Base-by-base conservation (phyloP, 2,329 filamentous ascomycete species). In the Metarhizium robertsii region DNA sequence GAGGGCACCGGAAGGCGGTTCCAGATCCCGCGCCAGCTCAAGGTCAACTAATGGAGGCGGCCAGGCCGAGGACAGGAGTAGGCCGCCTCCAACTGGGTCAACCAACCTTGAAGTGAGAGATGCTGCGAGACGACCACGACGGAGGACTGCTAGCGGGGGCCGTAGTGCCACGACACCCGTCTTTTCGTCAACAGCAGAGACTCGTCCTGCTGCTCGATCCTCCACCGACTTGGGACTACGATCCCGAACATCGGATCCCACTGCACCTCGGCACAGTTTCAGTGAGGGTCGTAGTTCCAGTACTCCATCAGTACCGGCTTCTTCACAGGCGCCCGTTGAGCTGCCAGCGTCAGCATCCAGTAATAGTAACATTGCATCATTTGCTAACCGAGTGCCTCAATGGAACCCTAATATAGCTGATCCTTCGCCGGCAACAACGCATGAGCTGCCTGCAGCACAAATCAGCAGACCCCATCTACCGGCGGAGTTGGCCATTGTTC, bases 221-320 rank as follows among this genome's bases (percentile, higher is more conserved):
- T 80, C 85, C 50, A 87, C 82, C 2, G 87, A 91, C 64, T 71
- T 90, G 8, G 69, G 71, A 2, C 59, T 75, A 5, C 73, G 75
- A 46, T 67, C 76, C 6, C 71, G 72, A 25, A 68, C 68, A 8
- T 65, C 69, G 14, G 75, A 75, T 29, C 61, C 69, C 4, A 61
- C 67, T 2, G 60, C 66, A 5, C 67, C 66, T 13, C 71, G 75
- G 43, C 72, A 76, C 2, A 67, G 66, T 47, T 68, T 75, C 32
- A 65, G 67, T 11, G 76, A 79, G 10, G 68, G 62, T 4, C 68
- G 77, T 55, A 79, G 74, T 59, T 65, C 68, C 2, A 74, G 71
- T 53, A 69, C 70, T 14, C 68, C 69, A 5, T 64, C 69, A 3
- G 65, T 71, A 5, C 62, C 66, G 2, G 61, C 61, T 2, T 46